A percentile compares a stretch with the other conserved stretches of the same genome.
Evolutionary conservation across 2,329 filamentous ascomycete genomes (phyloP).

Genomic region (Penicillium sp.): DNA sequence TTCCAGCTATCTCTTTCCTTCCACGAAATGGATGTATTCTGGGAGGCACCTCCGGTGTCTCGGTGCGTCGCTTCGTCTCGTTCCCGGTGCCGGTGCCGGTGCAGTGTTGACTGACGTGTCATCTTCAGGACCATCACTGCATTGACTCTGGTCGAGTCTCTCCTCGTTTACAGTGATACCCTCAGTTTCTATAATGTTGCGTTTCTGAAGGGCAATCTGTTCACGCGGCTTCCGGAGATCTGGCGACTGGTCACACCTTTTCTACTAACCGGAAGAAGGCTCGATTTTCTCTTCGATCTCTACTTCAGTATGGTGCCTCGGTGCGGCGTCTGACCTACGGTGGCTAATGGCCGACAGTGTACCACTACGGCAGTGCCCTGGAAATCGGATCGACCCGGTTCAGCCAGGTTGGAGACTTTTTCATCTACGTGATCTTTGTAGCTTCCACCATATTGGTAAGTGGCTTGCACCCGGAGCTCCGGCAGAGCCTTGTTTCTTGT

Average conservation of each 20-base stretch:
- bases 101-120: slow-evolving; percentile 44
- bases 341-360: slow-evolving; percentile 54
- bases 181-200: slow-evolving; percentile 53
- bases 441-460: slow-evolving; percentile 74
- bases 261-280: slow-evolving; percentile 54
- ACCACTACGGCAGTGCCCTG: slow-evolving; percentile 71
- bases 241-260: slow-evolving; percentile 61
- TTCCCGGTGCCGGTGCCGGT: slow-evolving; percentile 32
- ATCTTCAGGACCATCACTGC: slow-evolving; percentile 64
- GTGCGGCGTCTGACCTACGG: slow-evolving; percentile 16
- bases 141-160: slow-evolving; percentile 61
- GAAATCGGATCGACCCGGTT: slow-evolving; percentile 73
- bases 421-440: slow-evolving; percentile 77
- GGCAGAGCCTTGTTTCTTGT: slow-evolving; percentile 16
- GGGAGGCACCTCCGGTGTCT: slow-evolving; percentile 63
- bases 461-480: slow-evolving; percentile 29
- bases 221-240: slow-evolving; percentile 58
- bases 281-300: slow-evolving; percentile 67
- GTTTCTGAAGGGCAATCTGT: slow-evolving; percentile 49
- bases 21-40: slow-evolving; percentile 59
- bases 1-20: slow-evolving; percentile 9
- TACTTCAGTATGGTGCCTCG: slow-evolving; percentile 59
- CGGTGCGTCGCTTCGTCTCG: slow-evolving; percentile 49
- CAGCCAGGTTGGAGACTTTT: slow-evolving; percentile 70
- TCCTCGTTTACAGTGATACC: slow-evolving; percentile 59